A percentile compares a stretch with the other conserved stretches of the same genome.
Conservation (phyloP, 2,329 filamentous ascomycete species). For the Teratosphaeria nubilosa region DNA sequence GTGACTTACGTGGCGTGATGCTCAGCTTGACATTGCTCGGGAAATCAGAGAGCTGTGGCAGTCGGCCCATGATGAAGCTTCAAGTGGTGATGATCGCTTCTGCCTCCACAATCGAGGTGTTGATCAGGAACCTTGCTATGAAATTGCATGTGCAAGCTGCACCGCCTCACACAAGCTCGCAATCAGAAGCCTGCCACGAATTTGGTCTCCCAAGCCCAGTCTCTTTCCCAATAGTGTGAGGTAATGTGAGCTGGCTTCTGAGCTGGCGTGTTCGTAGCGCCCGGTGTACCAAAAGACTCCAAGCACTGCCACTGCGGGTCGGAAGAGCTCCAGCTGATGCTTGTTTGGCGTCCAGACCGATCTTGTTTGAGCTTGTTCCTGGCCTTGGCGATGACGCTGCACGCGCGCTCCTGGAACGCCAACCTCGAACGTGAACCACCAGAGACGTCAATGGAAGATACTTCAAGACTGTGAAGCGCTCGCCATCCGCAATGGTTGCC, state of each 20-base stretch:
- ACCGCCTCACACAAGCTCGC: neutral
- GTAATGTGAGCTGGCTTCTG: neutral
- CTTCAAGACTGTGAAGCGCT: neutral
- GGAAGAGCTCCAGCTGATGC: neutral
- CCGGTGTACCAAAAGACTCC: neutral
- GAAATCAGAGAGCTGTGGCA: constrained; percentile 36
- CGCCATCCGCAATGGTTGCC: neutral
- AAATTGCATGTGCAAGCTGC: neutral
- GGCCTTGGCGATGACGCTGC: neutral
- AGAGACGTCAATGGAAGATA: neutral
- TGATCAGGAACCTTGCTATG: neutral
- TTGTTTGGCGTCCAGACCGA: neutral
- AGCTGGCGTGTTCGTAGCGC: neutral
- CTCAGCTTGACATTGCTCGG: constrained; percentile 29
- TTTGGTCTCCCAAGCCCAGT: neutral
- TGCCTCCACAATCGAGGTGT: neutral
- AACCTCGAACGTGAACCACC: neutral
- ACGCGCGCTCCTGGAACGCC: neutral
- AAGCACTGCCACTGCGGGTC: neutral
- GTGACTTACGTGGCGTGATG: constrained; percentile 36
- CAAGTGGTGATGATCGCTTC: neutral
- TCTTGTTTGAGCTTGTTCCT: neutral
- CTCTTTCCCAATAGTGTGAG: neutral
- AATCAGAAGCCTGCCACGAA: neutral
- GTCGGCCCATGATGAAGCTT: constrained; percentile 23